phyloP scores from a whole-genome alignment of 2,329 filamentous ascomycete species.

The Pyrenochaeta sp. region DNA sequence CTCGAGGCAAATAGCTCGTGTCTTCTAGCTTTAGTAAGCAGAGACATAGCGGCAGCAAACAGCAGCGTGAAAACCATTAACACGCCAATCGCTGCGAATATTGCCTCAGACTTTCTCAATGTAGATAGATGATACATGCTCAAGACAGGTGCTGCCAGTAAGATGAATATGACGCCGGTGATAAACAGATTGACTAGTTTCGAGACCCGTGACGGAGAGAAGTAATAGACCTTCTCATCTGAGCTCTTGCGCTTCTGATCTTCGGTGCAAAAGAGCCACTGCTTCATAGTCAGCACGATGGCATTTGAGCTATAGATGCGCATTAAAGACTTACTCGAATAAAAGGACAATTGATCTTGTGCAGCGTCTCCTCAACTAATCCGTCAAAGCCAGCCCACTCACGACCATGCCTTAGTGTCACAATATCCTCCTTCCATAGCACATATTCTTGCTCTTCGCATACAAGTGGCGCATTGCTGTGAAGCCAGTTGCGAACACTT shows the following conservation, averaged over 20 bases:
- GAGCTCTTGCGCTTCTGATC: too few relatives aligned
- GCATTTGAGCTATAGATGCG: too few relatives aligned
- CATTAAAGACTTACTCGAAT: too few relatives aligned
- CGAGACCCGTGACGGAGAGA: constrained; percentile 40
- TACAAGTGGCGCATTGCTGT: constrained; percentile 34
- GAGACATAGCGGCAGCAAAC: constrained; percentile 43
- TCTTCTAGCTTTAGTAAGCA: constrained; percentile 43
- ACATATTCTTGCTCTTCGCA: constrained; percentile 30
- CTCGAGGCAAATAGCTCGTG: constrained; percentile 49
- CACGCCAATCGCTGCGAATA: constrained; percentile 49
- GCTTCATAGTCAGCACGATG: too few relatives aligned
- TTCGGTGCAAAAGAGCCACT: too few relatives aligned
- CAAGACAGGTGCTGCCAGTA: constrained; percentile 49
- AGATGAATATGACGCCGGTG: constrained; percentile 48
- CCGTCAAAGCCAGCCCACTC: constrained; percentile 51
- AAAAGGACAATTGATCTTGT: too few relatives aligned
- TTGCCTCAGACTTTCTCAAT: too few relatives aligned
- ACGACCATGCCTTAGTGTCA: constrained; percentile 43
- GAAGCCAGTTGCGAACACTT: constrained; percentile 43
- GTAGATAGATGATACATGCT: constrained; percentile 48
- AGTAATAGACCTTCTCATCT: constrained; percentile 28
- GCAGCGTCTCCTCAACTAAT: constrained; percentile 30
- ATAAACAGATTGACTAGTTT: constrained; percentile 48
- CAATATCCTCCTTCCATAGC: constrained; percentile 48
- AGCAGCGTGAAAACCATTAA: constrained; percentile 52